Conservation (phyloP, 352 stramenopile species). For the Globisporangium mamillatum region DNA sequence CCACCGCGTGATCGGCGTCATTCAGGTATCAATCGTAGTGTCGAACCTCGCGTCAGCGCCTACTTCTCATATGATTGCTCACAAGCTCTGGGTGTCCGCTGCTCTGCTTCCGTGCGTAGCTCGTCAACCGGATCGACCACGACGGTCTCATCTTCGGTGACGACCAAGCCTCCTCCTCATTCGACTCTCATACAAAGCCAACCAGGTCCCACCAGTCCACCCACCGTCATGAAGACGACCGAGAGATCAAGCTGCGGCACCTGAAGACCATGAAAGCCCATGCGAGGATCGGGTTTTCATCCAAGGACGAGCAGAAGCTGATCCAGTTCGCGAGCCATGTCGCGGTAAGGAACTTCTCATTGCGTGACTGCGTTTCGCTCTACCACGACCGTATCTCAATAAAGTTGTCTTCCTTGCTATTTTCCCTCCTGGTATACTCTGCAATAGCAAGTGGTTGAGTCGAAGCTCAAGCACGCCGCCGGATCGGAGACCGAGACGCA, state of each 20-base stretch:
- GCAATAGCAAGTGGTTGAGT: constrained; percentile 47
- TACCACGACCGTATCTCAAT: not conserved
- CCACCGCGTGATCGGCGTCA: constrained; percentile 51
- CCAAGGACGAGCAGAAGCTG: constrained; percentile 65
- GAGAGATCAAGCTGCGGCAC: constrained; percentile 40
- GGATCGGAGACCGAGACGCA: constrained; percentile 27
- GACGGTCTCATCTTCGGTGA: constrained; percentile 10
- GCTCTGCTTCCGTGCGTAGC: constrained; percentile 16
- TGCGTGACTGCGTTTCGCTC: not conserved
- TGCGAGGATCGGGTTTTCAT: constrained; percentile 36
- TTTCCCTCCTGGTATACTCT: not conserved
- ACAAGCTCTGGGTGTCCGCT: too few species aligned
- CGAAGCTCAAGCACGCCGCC: constrained; percentile 40
- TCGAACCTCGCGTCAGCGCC: not conserved
- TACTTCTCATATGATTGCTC: not conserved
- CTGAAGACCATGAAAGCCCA: constrained; percentile 28
- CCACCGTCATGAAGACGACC: constrained; percentile 23
- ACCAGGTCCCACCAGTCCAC: not conserved
- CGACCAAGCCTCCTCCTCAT: not conserved
- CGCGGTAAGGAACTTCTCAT: constrained; percentile 22
- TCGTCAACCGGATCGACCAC: constrained; percentile 51
- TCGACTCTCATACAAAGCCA: not conserved
- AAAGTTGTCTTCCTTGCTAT: not conserved
- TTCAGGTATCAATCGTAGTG: constrained; percentile 26
- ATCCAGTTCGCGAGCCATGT: constrained; percentile 62